Conservation (phyloP, 345 rosid genomes). For the Eucalyptus curtisii region DNA sequence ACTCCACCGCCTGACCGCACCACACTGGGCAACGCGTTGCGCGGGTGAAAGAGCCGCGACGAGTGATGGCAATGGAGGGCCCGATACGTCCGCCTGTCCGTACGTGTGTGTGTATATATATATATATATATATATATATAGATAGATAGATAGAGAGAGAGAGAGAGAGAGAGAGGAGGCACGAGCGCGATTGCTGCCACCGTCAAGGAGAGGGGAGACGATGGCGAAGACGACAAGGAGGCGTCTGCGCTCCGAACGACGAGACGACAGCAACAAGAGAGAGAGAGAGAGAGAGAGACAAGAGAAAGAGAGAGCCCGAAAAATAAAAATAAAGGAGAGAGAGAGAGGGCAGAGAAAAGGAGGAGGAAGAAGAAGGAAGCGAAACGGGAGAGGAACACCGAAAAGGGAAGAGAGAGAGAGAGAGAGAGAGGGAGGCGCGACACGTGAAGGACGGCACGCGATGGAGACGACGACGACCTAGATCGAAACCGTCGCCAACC, state of each 20-base stretch:
- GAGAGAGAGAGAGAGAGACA: background rate
- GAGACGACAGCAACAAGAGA: background rate
- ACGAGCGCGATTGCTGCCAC: background rate
- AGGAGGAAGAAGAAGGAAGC: background rate
- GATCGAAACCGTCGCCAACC: background rate
- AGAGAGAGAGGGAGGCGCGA: background rate
- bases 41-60: background rate
- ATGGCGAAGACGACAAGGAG: background rate
- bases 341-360: background rate
- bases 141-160: background rate
- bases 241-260: background rate
- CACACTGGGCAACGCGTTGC: background rate
- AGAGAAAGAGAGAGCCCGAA: background rate
- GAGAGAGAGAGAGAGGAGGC: background rate
- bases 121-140: background rate
- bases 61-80: background rate
- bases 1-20: background rate
- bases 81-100: background rate
- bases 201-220: background rate
- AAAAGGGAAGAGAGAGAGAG: background rate
- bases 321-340: background rate
- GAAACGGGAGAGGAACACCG: background rate
- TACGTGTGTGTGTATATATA: background rate
- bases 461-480: background rate
- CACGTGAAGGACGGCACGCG: conserved; percentile 23